A percentile compares a stretch with the other conserved stretches of the same genome.
These are phyloP conservation scores for Coffea eugenioides DNA, from an alignment of 257 asterid species.

Conservation along the genomic window DNA sequence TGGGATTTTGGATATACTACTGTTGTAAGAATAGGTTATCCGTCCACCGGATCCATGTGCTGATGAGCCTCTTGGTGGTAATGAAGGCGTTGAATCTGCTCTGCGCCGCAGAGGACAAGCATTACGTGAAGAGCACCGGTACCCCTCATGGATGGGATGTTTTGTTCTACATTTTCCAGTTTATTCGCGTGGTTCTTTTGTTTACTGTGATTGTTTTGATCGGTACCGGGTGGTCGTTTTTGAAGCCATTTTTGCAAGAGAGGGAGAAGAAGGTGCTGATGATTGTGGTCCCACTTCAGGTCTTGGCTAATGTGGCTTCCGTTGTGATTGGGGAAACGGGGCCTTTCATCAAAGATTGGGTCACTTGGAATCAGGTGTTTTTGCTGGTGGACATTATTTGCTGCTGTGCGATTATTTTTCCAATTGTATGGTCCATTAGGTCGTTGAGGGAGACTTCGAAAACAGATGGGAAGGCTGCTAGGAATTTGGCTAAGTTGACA, in stretches of 20 bases:
- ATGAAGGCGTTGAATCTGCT: conserved; percentile 86
- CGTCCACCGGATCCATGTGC: conserved; percentile 79
- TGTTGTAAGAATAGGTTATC: conserved; percentile 55
- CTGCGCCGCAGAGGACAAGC: conserved; percentile 92
- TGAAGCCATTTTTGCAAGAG: conserved; percentile 91
- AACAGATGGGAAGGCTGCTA: conserved; percentile 98
- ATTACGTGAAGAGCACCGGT: conserved; percentile 90
- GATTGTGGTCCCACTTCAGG: conserved; percentile 95
- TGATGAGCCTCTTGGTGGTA: conserved; percentile 74
- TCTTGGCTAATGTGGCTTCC: conserved; percentile 84
- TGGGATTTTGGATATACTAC: conserved; percentile 57
- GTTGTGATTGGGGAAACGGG: conserved; percentile 96
- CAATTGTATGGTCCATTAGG: conserved; percentile 94
- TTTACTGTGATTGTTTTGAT: conserved; percentile 81
- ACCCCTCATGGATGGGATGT: conserved; percentile 99
- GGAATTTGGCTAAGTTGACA: conserved; percentile 82
- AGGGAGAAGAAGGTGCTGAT: conserved; percentile 95
- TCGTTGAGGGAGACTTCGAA: conserved; percentile 95
- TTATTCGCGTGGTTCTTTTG: conserved; percentile 74
- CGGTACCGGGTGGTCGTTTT: conserved; percentile 92
- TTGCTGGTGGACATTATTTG: conserved; percentile 89
- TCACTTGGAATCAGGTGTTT: conserved; percentile 90
- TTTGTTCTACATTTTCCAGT: conserved; percentile 89
- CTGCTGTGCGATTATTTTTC: conserved; percentile 91
- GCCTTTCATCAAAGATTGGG: conserved; percentile 92